Evolutionary conservation across 1,139 yeast species (phyloP).

Genomic region (Diutina neorugosa): DNA sequence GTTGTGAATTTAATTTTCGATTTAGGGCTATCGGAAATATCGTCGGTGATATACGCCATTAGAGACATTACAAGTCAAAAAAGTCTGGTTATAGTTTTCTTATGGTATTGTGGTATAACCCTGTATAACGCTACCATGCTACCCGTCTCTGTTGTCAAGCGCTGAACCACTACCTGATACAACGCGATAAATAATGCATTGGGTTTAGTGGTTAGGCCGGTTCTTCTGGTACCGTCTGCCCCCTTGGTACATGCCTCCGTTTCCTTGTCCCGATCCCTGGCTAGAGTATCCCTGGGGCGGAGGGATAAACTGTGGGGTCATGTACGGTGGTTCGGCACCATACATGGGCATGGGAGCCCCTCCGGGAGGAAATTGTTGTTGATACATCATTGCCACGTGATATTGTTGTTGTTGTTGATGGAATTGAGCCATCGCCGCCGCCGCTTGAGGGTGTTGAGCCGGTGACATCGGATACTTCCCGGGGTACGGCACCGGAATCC

Average conservation of each 20-base stretch:
- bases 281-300: neutral
- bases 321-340: neutral
- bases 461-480: slow-evolving; percentile 13
- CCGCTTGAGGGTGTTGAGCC: slow-evolving; percentile 9
- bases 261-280: neutral
- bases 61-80: neutral
- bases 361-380: slow-evolving; percentile 11
- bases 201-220: neutral
- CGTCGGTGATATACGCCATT: no score
- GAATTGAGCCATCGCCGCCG: slow-evolving; percentile 23
- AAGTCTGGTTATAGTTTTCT: neutral
- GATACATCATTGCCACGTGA: slow-evolving; percentile 24
- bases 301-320: slow-evolving; percentile 1
- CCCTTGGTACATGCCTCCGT: slow-evolving; percentile 2
- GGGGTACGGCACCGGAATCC: slow-evolving; percentile 7
- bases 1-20: neutral
- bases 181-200: neutral
- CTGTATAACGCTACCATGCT: neutral
- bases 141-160: neutral
- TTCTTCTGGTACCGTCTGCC: neutral
- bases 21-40: no score
- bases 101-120: neutral
- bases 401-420: slow-evolving; percentile 24
- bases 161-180: neutral
- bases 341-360: slow-evolving; percentile 1